Conservation (phyloP, 148 eudicot genomes). For the Amaranthus hypochondriacus region DNA sequence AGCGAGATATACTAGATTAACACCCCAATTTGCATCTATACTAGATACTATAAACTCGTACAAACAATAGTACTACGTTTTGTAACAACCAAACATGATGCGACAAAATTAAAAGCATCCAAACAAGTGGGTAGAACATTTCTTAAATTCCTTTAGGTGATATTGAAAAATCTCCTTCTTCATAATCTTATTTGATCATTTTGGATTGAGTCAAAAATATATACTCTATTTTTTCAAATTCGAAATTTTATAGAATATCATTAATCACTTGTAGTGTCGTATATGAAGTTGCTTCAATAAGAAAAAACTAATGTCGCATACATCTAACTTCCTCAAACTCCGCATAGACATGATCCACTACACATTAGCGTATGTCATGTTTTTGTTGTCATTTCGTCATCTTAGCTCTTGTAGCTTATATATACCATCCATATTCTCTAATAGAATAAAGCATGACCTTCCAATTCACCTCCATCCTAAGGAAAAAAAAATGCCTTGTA, state of each 20-base stretch:
- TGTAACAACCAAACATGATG: background rate
- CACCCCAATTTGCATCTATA: background rate
- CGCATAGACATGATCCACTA: no score
- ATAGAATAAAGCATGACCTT: background rate
- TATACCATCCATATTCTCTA: conserved; percentile 14
- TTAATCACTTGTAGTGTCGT: no score
- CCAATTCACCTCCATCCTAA: background rate
- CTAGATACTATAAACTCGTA: background rate
- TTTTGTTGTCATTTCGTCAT: no score
- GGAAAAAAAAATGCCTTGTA: conserved; percentile 24
- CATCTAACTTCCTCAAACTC: no score
- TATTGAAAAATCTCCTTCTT: conserved; percentile 6
- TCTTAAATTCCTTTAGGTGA: conserved; percentile 2
- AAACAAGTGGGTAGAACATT: background rate
- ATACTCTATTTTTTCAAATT: no score
- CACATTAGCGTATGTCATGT: no score
- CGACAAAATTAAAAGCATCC: background rate
- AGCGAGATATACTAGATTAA: no score
- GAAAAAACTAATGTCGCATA: no score
- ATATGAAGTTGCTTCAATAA: no score
- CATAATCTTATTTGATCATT: background rate
- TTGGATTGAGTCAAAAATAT: no score
- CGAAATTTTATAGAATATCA: no score
- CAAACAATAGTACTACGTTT: background rate
- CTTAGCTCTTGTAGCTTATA: conserved; percentile 15